Evolutionary conservation across 139 green algal species (phyloP).

Genomic region (Picochlorum sp.): DNA sequence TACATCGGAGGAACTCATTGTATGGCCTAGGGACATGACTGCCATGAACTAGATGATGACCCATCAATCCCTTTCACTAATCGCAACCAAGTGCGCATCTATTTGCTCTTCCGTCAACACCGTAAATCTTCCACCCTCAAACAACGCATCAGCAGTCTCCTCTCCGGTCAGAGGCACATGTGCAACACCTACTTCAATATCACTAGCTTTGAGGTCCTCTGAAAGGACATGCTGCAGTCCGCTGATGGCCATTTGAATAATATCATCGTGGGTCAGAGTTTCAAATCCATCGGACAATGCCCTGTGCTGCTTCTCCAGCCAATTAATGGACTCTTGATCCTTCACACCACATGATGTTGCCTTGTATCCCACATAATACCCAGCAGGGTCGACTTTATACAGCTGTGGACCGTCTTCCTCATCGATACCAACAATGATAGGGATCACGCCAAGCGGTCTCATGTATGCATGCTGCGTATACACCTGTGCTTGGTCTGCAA

Average conservation of each 20-base stretch:
- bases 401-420: conserved; percentile 91
- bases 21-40: background rate
- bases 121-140: conserved; percentile 4
- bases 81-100: conserved; percentile 78
- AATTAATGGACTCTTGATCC: conserved; percentile 92
- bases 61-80: conserved; percentile 78
- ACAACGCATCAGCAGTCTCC: too few relatives aligned
- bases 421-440: conserved; percentile 88
- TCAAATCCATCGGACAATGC: conserved; percentile 8
- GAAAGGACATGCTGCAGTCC: conserved; percentile 75
- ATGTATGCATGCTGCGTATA: conserved; percentile 95
- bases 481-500: conserved; percentile 95
- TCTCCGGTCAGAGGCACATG: conserved; percentile 22
- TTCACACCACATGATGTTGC: conserved; percentile 83
- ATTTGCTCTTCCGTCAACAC: conserved; percentile 68
- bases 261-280: background rate
- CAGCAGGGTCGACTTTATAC: conserved; percentile 96
- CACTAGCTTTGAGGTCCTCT: conserved; percentile 91
- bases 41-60: background rate
- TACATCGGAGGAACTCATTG: background rate
- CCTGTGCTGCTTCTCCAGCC: conserved; percentile 95
- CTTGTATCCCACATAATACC: conserved; percentile 98
- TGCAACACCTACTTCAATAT: conserved; percentile 86
- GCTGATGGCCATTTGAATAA: conserved; percentile 6
- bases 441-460: conserved; percentile 75